Percentiles rank a stretch among this genome's conserved stretches.
Evolutionary conservation across 441 rosid genomes (phyloP).

Genomic region (Breynia disticha): DNA sequence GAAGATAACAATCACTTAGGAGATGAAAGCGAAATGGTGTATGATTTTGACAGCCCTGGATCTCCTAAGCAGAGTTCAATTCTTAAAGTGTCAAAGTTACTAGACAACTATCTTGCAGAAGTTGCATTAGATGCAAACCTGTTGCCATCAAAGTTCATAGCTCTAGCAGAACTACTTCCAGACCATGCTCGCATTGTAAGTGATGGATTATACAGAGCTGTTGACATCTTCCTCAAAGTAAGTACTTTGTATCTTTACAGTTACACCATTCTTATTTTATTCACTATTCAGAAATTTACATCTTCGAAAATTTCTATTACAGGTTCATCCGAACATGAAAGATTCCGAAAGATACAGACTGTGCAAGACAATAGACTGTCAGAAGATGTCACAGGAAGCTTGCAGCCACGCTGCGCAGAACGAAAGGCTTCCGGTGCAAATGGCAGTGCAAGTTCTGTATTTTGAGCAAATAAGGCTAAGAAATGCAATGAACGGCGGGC

Average conservation of each 20-base stretch:
- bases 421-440: conserved; percentile 84
- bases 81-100: conserved; percentile 76
- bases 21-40: conserved; percentile 74
- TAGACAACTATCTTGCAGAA: conserved; percentile 81
- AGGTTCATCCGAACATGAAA: conserved; percentile 88
- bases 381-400: conserved; percentile 90
- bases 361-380: conserved; percentile 85
- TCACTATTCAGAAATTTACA: too few species aligned
- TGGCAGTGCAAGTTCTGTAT: conserved; percentile 91
- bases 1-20: conserved; percentile 45
- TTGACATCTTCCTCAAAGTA: conserved; percentile 77
- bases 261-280: not conserved
- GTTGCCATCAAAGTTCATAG: conserved; percentile 65
- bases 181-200: conserved; percentile 82
- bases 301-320: not conserved
- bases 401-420: conserved; percentile 95
- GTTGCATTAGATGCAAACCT: conserved; percentile 72
- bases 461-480: conserved; percentile 87
- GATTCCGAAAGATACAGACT: conserved; percentile 81
- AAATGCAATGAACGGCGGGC: conserved; percentile 82
- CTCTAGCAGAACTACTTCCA: conserved; percentile 77
- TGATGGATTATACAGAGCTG: conserved; percentile 88
- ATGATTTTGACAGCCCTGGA: conserved; percentile 81
- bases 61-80: conserved; percentile 92
- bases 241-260: conserved; percentile 10